Evolutionary conservation across 768 basidiomycete genomes (phyloP).

Genomic region (Nidularia sp.): DNA sequence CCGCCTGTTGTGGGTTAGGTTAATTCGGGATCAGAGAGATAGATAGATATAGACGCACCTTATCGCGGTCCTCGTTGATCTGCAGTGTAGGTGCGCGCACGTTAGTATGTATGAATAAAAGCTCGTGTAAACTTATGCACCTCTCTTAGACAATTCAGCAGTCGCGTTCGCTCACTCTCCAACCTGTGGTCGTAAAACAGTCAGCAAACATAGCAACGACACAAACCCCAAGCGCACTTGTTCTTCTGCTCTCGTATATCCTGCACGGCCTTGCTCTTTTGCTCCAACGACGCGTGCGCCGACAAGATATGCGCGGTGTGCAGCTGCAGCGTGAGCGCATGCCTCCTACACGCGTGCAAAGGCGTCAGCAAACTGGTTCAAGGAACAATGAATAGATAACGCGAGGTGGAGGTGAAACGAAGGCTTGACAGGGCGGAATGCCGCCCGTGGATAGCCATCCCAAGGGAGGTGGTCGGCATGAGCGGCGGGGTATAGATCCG

Average conservation of each 20-base stretch:
- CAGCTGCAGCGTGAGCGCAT: constrained; percentile 76
- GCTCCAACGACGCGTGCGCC: constrained; percentile 74
- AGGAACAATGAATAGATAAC: constrained; percentile 1
- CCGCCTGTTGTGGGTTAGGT: constrained; percentile 52
- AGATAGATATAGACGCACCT: constrained; percentile 32
- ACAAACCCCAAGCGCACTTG: constrained; percentile 45
- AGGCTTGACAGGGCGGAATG: neutral
- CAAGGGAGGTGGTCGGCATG: too few species aligned
- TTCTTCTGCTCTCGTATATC: constrained; percentile 84
- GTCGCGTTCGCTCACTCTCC: constrained; percentile 69
- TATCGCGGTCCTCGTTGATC: constrained; percentile 83
- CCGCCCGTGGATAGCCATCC: too few species aligned
- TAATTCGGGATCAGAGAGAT: too few species aligned
- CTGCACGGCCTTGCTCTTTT: constrained; percentile 74
- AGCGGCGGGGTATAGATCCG: too few species aligned
- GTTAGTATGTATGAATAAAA: neutral
- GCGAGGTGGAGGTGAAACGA: neutral
- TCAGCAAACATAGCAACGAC: neutral
- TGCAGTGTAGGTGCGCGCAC: constrained; percentile 18
- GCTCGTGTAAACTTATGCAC: constrained; percentile 26
- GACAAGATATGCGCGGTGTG: constrained; percentile 87
- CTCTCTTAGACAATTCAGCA: constrained; percentile 67
- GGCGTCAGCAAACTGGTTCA: neutral
- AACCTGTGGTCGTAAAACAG: constrained; percentile 27
- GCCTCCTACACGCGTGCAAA: constrained; percentile 52